These are phyloP conservation scores for Boletus reticulatus DNA, from an alignment of 768 basidiomycete genomes.

Conservation along the genomic window DNA sequence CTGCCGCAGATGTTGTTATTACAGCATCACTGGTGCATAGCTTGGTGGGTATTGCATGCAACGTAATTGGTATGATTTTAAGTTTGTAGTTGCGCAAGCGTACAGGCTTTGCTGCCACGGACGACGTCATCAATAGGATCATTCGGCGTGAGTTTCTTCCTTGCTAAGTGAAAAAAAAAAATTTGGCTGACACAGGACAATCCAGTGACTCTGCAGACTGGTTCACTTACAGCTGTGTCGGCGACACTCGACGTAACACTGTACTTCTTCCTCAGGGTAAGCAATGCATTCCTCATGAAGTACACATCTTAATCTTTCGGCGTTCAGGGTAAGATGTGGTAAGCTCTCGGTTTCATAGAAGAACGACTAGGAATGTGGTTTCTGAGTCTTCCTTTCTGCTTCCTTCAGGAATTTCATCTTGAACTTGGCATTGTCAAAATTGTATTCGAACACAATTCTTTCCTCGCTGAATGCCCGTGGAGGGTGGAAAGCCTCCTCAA, in stretches of 20 bases:
- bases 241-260: constrained; percentile 17
- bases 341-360: neutral
- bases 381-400: neutral
- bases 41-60: constrained; percentile 30
- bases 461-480: constrained; percentile 22
- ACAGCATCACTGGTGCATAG: constrained; percentile 42
- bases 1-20: constrained; percentile 41
- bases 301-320: neutral
- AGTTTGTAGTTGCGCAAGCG: constrained; percentile 35
- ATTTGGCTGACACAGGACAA: neutral
- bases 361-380: too few species aligned
- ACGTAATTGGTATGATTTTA: neutral
- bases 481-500: constrained; percentile 14
- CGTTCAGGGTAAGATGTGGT: constrained; percentile 7
- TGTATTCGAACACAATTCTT: constrained; percentile 24
- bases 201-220: constrained; percentile 30
- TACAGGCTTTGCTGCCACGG: constrained; percentile 42
- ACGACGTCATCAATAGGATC: constrained; percentile 38
- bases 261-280: constrained; percentile 16
- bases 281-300: neutral
- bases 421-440: constrained; percentile 25
- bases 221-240: constrained; percentile 6
- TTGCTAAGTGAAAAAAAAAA: neutral
- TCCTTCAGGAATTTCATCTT: constrained; percentile 14
- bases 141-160: constrained; percentile 33